Evolutionary conservation across 1,284 basidiomycete genomes (phyloP).

Genomic region (Apiotrichum brassicae): DNA sequence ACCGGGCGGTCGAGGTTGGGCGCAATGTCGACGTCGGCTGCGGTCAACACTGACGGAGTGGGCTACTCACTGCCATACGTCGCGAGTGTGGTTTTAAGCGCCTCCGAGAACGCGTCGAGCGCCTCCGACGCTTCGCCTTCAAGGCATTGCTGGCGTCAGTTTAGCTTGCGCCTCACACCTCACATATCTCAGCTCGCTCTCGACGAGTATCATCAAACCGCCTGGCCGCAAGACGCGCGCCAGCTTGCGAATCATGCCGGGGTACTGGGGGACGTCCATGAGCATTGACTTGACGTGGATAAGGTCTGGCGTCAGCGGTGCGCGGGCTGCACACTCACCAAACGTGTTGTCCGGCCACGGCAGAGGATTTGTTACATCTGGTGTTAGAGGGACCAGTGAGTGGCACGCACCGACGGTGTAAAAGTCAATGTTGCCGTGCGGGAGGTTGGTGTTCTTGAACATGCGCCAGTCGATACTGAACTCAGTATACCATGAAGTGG

Average conservation of each 20-base stretch:
- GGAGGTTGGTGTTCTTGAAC: slow-evolving; percentile 10
- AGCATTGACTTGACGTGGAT: slow-evolving; percentile 41
- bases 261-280: slow-evolving; percentile 32
- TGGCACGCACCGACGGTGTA: slow-evolving; percentile 27
- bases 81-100: slow-evolving; percentile 23
- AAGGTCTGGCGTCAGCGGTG: slow-evolving; percentile 27
- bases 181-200: slow-evolving; percentile 35
- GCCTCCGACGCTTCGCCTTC: slow-evolving; percentile 2
- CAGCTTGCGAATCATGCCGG: slow-evolving; percentile 29
- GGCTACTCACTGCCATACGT: slow-evolving; percentile 19
- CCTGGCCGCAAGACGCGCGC: slow-evolving; percentile 31
- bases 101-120: slow-evolving; percentile 22
- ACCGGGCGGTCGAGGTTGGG: slow-evolving; percentile 16
- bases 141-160: slow-evolving; percentile 12
- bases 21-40: slow-evolving; percentile 26
- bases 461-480: slow-evolving; percentile 29
- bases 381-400: background rate
- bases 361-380: slow-evolving; percentile 27
- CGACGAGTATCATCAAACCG: slow-evolving; percentile 39
- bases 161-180: slow-evolving; percentile 3
- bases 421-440: slow-evolving; percentile 39
- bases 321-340: slow-evolving; percentile 18
- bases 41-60: too few relatives aligned
- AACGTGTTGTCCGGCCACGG: slow-evolving; percentile 26
- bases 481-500: background rate